Evolutionary conservation across 225 moss, liverwort and hornwort genomes (phyloP).

Genomic region (Pseudisothecium myosuroides): DNA sequence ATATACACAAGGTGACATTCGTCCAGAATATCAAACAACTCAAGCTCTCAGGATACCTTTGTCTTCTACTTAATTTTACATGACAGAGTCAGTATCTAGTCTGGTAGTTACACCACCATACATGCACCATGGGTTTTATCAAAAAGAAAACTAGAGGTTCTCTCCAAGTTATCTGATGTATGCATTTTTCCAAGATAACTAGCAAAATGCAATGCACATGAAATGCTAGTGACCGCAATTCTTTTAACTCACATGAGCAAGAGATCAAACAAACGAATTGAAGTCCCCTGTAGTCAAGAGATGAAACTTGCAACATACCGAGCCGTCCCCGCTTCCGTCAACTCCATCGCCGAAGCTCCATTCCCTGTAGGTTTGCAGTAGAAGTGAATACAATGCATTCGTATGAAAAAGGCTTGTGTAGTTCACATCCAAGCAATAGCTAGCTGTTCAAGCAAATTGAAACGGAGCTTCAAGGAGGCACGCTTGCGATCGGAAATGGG

Average conservation of each 20-base stretch:
- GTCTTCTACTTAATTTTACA: too few species aligned
- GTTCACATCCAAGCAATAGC: not conserved
- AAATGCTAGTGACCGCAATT: not conserved
- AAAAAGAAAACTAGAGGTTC: not conserved
- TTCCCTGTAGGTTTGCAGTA: not conserved
- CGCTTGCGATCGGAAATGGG: not conserved
- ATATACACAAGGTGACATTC: not conserved
- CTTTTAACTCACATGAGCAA: not conserved
- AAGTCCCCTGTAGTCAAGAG: not conserved
- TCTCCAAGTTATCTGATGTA: not conserved
- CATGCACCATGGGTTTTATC: too few species aligned
- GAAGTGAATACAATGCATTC: not conserved
- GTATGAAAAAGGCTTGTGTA: not conserved
- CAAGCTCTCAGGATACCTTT: too few species aligned
- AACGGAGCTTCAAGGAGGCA: not conserved
- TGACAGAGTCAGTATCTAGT: too few species aligned
- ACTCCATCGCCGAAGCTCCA: not conserved
- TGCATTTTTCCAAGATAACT: not conserved
- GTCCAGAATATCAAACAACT: too few species aligned
- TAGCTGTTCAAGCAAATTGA: not conserved
- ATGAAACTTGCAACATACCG: not conserved
- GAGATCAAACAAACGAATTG: not conserved
- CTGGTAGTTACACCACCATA: too few species aligned
- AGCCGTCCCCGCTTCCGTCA: not conserved
- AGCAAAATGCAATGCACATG: not conserved